phyloP scores from a whole-genome alignment of 495 filamentous ascomycete species.

The Chaetomium cochliodes region DNA sequence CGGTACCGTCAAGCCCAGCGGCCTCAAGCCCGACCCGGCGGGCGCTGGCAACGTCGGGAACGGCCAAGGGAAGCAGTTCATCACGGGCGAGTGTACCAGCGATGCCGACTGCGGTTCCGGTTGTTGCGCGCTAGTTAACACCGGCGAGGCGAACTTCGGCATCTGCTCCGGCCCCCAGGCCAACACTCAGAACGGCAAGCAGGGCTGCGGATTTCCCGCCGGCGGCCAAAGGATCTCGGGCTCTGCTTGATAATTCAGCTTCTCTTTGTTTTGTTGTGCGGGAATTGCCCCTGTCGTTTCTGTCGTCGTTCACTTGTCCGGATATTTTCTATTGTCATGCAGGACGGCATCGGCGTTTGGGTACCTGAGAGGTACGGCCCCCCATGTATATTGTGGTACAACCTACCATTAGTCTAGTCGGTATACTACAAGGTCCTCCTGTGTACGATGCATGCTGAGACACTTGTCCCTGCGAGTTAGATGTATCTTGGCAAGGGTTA shows the following conservation, averaged over 20 bases:
- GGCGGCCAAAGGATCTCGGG: slow-evolving; percentile 17
- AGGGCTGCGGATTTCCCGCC: slow-evolving; percentile 47
- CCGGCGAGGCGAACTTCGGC: slow-evolving; percentile 31
- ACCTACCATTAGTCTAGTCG: too few species aligned
- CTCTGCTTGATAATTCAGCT: not conserved
- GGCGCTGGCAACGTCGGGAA: slow-evolving; percentile 32
- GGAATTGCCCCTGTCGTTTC: not conserved
- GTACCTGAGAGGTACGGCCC: too few species aligned
- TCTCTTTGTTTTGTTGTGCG: not conserved
- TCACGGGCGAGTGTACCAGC: slow-evolving; percentile 30
- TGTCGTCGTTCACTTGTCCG: not conserved
- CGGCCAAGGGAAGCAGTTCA: slow-evolving; percentile 30
- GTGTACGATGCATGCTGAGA: too few species aligned
- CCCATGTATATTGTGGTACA: not conserved
- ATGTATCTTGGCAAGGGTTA: too few species aligned
- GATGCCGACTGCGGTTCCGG: slow-evolving; percentile 33
- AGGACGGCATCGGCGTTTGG: too few species aligned
- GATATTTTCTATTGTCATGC: too few species aligned
- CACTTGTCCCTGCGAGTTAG: too few species aligned
- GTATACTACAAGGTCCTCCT: too few species aligned
- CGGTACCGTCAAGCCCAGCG: slow-evolving; percentile 21
- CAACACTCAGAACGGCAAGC: slow-evolving; percentile 46
- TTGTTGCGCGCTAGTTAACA: slow-evolving; percentile 33
- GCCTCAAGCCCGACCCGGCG: slow-evolving; percentile 27
- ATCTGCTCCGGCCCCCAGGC: slow-evolving; percentile 44